Evolutionary conservation across 768 basidiomycete species (phyloP), one percentile per base, ranked within the genome.

Genomic region (Mycena venus): DNA sequence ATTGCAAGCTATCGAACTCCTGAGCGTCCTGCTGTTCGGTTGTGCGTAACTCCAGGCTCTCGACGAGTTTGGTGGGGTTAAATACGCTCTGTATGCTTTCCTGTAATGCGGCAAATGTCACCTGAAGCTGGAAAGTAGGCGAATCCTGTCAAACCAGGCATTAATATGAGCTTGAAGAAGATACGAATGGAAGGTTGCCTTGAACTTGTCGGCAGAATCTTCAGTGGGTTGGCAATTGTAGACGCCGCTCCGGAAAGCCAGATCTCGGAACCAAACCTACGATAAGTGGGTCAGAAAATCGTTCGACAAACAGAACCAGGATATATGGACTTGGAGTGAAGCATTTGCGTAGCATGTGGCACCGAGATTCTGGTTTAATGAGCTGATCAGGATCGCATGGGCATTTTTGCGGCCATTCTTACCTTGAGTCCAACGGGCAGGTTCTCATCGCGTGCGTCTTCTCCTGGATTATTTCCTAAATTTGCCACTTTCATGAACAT

Each of bases 271-370:
- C 98, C 98, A 99, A 15, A 98, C 94, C 95, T 97, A 68, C 3
- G 69, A 25, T 60, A 44, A 75, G 66, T 32, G 47, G 34, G 68
- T 70, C 42, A 31, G 53, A 29, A 44, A 42, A 61, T 44, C 66
- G 44, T 66, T 62, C 67, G 40, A 59, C 25, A 60, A 49, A 21
- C 34, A 9, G 49, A 58, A 72, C 34, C n/a, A 40, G 23, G 38
- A 38, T 38, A 38, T 38, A 79, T 80, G 42, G 78, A 94, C 96
- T 85, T 99, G 97, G 55, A 99, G 88, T 74, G 95, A 98, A 23
- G 96, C 96, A 82, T 98, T 98, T 73, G 96, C 97, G 78, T 99
- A 99, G 81, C 98, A 99, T 4, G 98, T 99, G 21, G 97, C 97
- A 5, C 98, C 98, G 23, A 99, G 90, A 81, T 99, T 99, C 96